These are phyloP conservation scores for Penicillium sp. DNA, from an alignment of 2,329 filamentous ascomycete genomes.

Conservation along the genomic window DNA sequence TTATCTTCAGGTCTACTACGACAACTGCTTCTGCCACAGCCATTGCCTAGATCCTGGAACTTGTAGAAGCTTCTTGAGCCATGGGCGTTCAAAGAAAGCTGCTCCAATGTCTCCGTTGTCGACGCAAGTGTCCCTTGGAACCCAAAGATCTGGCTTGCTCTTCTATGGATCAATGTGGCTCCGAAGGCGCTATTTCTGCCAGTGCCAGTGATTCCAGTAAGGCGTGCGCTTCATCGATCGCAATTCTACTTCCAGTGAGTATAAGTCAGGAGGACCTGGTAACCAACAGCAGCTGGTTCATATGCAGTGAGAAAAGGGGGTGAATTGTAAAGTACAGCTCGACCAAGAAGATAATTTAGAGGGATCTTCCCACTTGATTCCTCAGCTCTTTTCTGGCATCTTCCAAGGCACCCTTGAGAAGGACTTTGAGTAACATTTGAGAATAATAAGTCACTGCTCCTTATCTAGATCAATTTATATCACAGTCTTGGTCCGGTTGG, in stretches of 20 bases:
- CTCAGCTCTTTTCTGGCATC: too few species aligned
- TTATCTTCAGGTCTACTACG: conserved; percentile 56
- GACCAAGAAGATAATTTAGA: too few species aligned
- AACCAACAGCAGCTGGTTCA: background rate
- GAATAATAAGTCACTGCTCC: too few species aligned
- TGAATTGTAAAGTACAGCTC: background rate
- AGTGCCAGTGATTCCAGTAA: background rate
- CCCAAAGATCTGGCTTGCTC: background rate
- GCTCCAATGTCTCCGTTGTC: background rate
- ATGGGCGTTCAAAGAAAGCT: conserved; percentile 1
- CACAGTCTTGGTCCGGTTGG: too few species aligned
- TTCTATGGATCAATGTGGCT: conserved; percentile 1
- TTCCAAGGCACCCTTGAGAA: too few species aligned
- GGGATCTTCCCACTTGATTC: too few species aligned
- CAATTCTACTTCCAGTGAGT: background rate
- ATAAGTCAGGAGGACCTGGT: background rate
- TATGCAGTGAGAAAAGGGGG: background rate
- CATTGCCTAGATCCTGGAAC: background rate
- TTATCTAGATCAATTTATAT: too few species aligned
- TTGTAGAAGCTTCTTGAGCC: background rate
- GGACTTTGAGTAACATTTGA: too few species aligned
- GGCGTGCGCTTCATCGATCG: background rate
- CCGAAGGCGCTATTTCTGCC: background rate
- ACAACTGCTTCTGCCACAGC: background rate
- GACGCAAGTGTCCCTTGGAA: background rate